These are phyloP conservation scores for Hypoxylon fuscum DNA, from an alignment of 495 filamentous ascomycete genomes.

Conservation along the genomic window DNA sequence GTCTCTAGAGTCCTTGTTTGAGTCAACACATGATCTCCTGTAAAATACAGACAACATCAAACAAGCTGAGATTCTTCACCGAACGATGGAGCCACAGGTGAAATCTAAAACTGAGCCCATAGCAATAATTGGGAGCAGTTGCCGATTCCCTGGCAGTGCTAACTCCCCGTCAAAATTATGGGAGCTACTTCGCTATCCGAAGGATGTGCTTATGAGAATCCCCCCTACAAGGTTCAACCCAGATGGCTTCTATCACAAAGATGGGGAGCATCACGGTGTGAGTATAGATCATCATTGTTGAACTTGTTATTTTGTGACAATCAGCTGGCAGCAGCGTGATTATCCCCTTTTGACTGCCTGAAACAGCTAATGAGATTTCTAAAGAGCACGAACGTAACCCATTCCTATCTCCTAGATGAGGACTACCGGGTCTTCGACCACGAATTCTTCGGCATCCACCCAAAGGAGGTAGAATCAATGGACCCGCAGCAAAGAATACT, in stretches of 20 bases:
- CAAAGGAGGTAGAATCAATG: conserved; percentile 61
- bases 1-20: too few species aligned
- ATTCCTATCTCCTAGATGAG: conserved; percentile 56
- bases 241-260: conserved; percentile 69
- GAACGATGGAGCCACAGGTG: background rate
- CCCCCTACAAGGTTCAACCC: conserved; percentile 66
- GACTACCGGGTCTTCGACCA: conserved; percentile 64
- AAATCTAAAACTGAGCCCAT: conserved; percentile 36
- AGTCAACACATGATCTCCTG: too few species aligned
- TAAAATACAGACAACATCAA: too few species aligned
- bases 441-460: conserved; percentile 63
- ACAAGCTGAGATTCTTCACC: too few species aligned
- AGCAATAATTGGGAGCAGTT: conserved; percentile 60
- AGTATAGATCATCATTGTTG: background rate
- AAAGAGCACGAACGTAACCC: conserved; percentile 44
- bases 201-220: conserved; percentile 27
- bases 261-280: conserved; percentile 14
- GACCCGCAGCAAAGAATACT: conserved; percentile 62
- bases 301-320: too few species aligned
- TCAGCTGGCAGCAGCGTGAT: too few species aligned
- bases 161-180: conserved; percentile 54
- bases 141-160: conserved; percentile 57
- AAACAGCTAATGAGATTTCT: too few species aligned
- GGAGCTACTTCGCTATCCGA: conserved; percentile 22
- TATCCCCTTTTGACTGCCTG: too few species aligned